Percentiles rank a stretch among this genome's conserved stretches.
Conservation (phyloP, 345 rosid species). For the Gossypium rotundifolium region DNA sequence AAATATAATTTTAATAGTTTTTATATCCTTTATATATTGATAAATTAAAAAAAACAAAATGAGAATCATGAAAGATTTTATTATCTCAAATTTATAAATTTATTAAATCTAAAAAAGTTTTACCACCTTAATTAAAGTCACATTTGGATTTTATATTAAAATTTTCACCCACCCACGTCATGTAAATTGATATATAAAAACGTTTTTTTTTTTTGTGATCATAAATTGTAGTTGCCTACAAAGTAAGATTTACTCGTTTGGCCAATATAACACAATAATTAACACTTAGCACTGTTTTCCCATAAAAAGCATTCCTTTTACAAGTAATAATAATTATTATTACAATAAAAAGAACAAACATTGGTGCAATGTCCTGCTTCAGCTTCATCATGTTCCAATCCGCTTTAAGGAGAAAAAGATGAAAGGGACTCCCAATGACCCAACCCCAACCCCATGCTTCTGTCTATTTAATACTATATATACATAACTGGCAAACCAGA, state of each 20-base stretch:
- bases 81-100: too few relatives aligned
- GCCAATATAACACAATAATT: neutral
- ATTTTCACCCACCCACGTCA: too few relatives aligned
- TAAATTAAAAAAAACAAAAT: too few relatives aligned
- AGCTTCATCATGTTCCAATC: neutral
- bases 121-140: too few relatives aligned
- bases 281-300: neutral
- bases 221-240: neutral
- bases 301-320: neutral
- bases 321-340: neutral
- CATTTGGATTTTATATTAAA: too few relatives aligned
- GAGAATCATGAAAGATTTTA: too few relatives aligned
- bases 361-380: neutral
- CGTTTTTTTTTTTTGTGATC: neutral
- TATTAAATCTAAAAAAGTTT: too few relatives aligned
- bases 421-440: neutral
- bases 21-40: too few relatives aligned
- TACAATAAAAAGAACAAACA: neutral
- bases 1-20: too few relatives aligned
- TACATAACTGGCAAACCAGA: neutral
- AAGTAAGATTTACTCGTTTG: neutral
- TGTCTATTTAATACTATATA: too few relatives aligned
- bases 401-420: neutral
- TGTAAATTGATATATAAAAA: too few relatives aligned
- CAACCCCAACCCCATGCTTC: neutral